phyloP scores from a whole-genome alignment of 2,329 filamentous ascomycete genomes.

The Colletotrichum sublineola region DNA sequence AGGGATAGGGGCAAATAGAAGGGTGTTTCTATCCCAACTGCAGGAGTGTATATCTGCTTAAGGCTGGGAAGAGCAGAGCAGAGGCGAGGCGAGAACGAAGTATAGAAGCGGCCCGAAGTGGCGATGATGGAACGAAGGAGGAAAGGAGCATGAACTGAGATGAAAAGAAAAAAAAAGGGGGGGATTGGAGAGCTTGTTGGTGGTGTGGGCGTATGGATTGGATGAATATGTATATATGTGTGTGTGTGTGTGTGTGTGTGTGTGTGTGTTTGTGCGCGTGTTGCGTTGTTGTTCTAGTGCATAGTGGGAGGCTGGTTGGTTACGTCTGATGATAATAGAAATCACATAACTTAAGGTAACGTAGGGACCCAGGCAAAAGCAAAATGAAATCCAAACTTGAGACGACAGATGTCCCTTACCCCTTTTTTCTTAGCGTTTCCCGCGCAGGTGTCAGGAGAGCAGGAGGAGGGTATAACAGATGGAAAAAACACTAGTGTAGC shows the following conservation, averaged over 20 bases:
- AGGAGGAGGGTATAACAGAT: slow-evolving; percentile 19
- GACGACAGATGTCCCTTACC: slow-evolving; percentile 21
- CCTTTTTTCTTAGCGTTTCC: slow-evolving; percentile 5
- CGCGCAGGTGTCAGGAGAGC: slow-evolving; percentile 6
- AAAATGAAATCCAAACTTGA: slow-evolving; percentile 21
- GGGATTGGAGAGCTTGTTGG: slow-evolving; percentile 6
- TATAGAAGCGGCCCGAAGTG: neutral
- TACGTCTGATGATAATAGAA: slow-evolving; percentile 30
- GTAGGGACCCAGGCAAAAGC: slow-evolving; percentile 8
- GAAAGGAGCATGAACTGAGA: neutral
- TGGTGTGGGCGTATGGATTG: slow-evolving; percentile 10
- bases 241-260: neutral
- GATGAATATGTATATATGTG: neutral
- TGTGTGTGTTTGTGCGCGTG: slow-evolving; percentile 3
- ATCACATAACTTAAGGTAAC: slow-evolving; percentile 22
- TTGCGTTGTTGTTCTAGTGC: slow-evolving; percentile 26
- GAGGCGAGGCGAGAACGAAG: neutral
- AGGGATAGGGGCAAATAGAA: slow-evolving; percentile 1
- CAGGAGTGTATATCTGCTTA: neutral
- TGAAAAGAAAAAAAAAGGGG: neutral
- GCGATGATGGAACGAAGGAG: neutral
- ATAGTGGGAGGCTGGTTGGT: slow-evolving; percentile 26
- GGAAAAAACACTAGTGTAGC: neutral
- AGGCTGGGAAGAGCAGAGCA: slow-evolving; percentile 1
- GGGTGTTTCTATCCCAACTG: neutral